Evolutionary conservation across 148 eudicot genomes (phyloP), one percentile per base, ranked within the genome.

Genomic region (Arctostaphylos glauca): DNA sequence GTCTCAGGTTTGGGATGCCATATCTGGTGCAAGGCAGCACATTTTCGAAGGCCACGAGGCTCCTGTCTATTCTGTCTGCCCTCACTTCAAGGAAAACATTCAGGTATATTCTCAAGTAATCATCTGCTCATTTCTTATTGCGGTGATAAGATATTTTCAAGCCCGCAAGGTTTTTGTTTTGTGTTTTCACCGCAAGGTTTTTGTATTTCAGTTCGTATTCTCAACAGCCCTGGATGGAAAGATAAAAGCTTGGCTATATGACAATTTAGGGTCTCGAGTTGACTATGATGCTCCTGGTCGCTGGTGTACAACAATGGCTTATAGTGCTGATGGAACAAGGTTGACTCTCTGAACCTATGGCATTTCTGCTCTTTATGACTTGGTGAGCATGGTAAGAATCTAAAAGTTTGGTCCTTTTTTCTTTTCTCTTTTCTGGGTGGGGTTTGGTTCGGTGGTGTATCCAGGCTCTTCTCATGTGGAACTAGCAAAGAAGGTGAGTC

Each of bases 161-260:
- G 56, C 41, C 62, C 68, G 21, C 62, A 5, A 2, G 48, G 31
- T 77, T 59, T 21, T 31, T 25, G 21, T 60, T 3, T 70, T 78
- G 64, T 43, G 55, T 81, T 50, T 68, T 31, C 38, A 31, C 38
- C 38, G n/a, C n/a, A n/a, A n/a, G n/a, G n/a, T 53, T 86, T 85
- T 31, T 78, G n/a, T 84, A 73, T 82, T 67, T 79, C 93, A 95
- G 98, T 94, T 95, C 79, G 87, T 95, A 83, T 91, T 95, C 84
- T 95, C 98, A 76, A 90, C 97, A 46, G 95, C 98, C 58, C 88
- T 91, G 64, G 97, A 92, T 86, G 98, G 98, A 64, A 92, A 94
- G 87, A 94, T 95, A 82, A 95, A 91, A 87, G 96, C 96, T 82
- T 95, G 98, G 98, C 79, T 95, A 74, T 95, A 91, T 88, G 98